Percentiles rank a stretch among this genome's conserved stretches.
Evolutionary conservation across 306 rosid genomes (phyloP).

Genomic region (Arachis stenosperma): DNA sequence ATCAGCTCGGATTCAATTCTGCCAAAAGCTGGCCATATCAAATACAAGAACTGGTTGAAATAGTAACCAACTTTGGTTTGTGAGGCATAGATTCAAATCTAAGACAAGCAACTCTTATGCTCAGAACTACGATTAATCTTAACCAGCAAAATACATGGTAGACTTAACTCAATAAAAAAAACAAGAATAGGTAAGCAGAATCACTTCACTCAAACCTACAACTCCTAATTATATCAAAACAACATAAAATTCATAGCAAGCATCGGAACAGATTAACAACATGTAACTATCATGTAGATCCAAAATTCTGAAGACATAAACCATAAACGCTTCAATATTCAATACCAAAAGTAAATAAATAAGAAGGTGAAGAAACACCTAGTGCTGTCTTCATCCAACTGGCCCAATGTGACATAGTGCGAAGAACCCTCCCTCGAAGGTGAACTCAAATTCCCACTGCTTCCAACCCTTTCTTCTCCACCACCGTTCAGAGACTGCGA

Average conservation of each 20-base stretch:
- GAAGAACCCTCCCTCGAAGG: slow-evolving; percentile 52
- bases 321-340: slow-evolving; percentile 2
- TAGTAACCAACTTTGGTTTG: neutral
- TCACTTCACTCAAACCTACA: slow-evolving; percentile 8
- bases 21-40: slow-evolving; percentile 1
- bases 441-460: slow-evolving; percentile 51
- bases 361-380: slow-evolving; percentile 48
- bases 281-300: slow-evolving; percentile 1
- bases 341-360: neutral
- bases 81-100: neutral
- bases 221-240: neutral
- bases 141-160: neutral
- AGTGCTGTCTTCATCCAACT: slow-evolving; percentile 59
- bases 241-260: neutral
- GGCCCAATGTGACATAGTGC: slow-evolving; percentile 57
- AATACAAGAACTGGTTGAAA: neutral
- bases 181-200: neutral
- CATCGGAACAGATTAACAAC: slow-evolving; percentile 11
- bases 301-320: neutral
- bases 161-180: neutral
- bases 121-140: neutral
- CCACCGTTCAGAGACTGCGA: slow-evolving; percentile 35
- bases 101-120: neutral
- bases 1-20: neutral
- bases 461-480: slow-evolving; percentile 51